Conservation (phyloP, 257 asterid genomes). For the Jacaranda copaia region DNA sequence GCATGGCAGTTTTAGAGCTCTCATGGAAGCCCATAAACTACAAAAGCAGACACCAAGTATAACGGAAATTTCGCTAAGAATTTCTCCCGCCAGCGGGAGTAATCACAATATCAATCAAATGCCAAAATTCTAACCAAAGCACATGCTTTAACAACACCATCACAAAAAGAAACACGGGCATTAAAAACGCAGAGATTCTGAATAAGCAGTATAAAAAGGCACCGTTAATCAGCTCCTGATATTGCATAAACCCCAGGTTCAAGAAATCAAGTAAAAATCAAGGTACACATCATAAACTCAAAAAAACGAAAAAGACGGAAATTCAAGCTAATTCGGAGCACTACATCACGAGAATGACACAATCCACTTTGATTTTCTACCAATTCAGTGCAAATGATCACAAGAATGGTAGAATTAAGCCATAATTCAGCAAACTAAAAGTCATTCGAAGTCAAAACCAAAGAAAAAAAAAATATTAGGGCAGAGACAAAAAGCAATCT, state of each 20-base stretch:
- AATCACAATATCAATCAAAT: neutral
- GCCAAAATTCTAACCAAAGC: neutral
- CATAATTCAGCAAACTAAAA: slow-evolving; percentile 38
- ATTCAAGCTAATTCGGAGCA: neutral
- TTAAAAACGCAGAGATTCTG: neutral
- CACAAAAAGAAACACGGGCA: neutral
- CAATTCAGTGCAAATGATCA: slow-evolving; percentile 16
- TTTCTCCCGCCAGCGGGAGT: neutral
- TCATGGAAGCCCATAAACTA: neutral
- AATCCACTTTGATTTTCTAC: neutral
- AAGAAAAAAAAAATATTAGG: slow-evolving; percentile 33
- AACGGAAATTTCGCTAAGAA: neutral
- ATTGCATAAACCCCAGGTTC: neutral
- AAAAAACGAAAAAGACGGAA: neutral
- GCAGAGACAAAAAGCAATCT: slow-evolving; percentile 23
- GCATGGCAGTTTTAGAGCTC: slow-evolving; percentile 2
- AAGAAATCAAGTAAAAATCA: neutral
- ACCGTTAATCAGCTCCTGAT: too few relatives aligned
- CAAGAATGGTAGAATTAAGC: slow-evolving; percentile 21
- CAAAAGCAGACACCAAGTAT: neutral
- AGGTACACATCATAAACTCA: too few relatives aligned
- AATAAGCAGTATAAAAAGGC: too few relatives aligned
- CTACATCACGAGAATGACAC: neutral
- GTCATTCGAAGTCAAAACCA: slow-evolving; percentile 21
- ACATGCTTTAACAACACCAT: neutral